These are phyloP conservation scores for Phaeosphaeria sp. DNA, from an alignment of 2,329 filamentous ascomycete genomes.

Conservation along the genomic window DNA sequence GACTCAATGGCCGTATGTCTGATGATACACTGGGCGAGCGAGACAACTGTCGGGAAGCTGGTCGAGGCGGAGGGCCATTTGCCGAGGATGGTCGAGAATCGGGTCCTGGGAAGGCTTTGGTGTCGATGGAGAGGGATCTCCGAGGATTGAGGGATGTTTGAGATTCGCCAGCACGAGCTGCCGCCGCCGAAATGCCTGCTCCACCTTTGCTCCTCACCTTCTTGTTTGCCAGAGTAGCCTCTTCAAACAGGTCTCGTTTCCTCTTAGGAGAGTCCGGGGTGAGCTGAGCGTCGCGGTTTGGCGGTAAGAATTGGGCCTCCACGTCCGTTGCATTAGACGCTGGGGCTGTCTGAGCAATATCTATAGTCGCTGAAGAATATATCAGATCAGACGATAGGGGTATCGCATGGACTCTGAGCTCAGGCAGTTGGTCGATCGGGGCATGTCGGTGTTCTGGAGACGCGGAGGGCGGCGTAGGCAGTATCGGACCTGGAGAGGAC, in stretches of 20 bases:
- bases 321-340: conserved; percentile 3
- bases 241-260: conserved; percentile 56
- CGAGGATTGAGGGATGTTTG: conserved; percentile 40
- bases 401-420: conserved; percentile 49
- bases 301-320: conserved; percentile 45
- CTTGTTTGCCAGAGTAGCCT: conserved; percentile 53
- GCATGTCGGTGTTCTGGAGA: conserved; percentile 25
- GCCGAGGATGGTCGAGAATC: conserved; percentile 37
- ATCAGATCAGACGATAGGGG: conserved; percentile 54
- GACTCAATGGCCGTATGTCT: conserved; percentile 39
- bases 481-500: conserved; percentile 14
- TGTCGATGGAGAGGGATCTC: conserved; percentile 40
- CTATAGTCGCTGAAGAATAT: conserved; percentile 7
- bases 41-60: conserved; percentile 34
- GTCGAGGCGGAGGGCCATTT: conserved; percentile 25
- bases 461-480: conserved; percentile 45
- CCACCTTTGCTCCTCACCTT: conserved; percentile 53
- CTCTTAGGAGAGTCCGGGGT: conserved; percentile 48
- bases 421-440: conserved; percentile 20
- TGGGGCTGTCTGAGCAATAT: conserved; percentile 16
- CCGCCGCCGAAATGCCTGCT: conserved; percentile 52
- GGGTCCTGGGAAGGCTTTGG: conserved; percentile 21
- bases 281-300: conserved; percentile 27
- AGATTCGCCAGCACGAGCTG: conserved; percentile 39
- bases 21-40: conserved; percentile 43